These are phyloP conservation scores for Cyberlindnera petersonii DNA, from an alignment of 805 yeast species.

Conservation along the genomic window DNA sequence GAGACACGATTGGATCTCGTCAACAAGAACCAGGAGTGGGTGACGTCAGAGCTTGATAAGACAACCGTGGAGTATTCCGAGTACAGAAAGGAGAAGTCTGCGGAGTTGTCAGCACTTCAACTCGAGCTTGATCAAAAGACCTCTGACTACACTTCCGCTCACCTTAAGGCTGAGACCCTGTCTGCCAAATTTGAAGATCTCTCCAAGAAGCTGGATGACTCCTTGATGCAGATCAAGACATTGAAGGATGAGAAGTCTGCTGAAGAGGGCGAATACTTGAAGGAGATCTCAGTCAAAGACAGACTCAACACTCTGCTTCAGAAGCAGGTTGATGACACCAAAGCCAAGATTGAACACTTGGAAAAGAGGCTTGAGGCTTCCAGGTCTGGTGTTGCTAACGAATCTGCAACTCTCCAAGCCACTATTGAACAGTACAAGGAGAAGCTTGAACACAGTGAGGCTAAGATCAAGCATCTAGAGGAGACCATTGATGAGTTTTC, in stretches of 20 bases:
- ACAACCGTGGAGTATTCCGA: conserved; percentile 30
- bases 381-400: conserved; percentile 36
- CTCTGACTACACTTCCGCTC: conserved; percentile 31
- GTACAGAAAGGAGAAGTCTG: conserved; percentile 27
- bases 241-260: conserved; percentile 40
- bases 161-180: conserved; percentile 30
- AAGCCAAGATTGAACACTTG: conserved; percentile 47
- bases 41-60: conserved; percentile 37
- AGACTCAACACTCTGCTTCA: conserved; percentile 56
- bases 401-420: conserved; percentile 53
- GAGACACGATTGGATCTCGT: conserved; percentile 41
- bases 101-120: conserved; percentile 27
- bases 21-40: conserved; percentile 37
- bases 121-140: conserved; percentile 28
- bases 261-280: conserved; percentile 47
- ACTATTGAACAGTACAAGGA: conserved; percentile 53
- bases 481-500: conserved; percentile 41
- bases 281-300: conserved; percentile 59
- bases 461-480: conserved; percentile 39
- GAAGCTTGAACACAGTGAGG: conserved; percentile 45
- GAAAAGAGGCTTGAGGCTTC: conserved; percentile 36
- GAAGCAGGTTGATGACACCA: conserved; percentile 47
- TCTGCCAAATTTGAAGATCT: conserved; percentile 34
- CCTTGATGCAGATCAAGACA: conserved; percentile 42
- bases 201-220: conserved; percentile 37